A percentile compares a stretch with the other conserved stretches of the same genome.
Conservation (phyloP, 768 basidiomycete genomes). For the Thelephora ganbajun region DNA sequence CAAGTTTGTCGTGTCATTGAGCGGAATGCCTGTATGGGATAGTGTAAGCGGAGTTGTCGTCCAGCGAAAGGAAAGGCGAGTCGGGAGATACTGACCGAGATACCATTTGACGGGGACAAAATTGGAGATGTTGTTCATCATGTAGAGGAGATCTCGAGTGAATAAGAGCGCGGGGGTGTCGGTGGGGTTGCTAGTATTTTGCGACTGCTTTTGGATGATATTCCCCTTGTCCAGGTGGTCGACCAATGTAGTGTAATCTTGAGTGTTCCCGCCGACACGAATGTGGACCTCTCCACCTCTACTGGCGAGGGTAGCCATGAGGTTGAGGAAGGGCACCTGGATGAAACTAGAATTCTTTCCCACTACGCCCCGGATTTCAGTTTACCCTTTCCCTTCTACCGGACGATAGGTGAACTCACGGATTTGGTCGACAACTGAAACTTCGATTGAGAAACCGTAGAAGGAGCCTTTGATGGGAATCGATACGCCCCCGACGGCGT, state of each 20-base stretch:
- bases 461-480: conserved; percentile 40
- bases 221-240: conserved; percentile 30
- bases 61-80: not conserved
- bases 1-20: conserved; percentile 48
- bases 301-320: conserved; percentile 56
- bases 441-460: conserved; percentile 63
- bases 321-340: conserved; percentile 60
- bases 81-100: conserved; percentile 21
- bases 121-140: conserved; percentile 43
- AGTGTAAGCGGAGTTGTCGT: not conserved
- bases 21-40: conserved; percentile 34
- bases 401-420: conserved; percentile 25
- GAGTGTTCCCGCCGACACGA: conserved; percentile 73
- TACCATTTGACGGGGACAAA: conserved; percentile 56
- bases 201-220: conserved; percentile 35
- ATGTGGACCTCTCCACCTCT: conserved; percentile 48
- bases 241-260: conserved; percentile 47
- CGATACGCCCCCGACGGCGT: conserved; percentile 19
- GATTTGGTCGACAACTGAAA: conserved; percentile 56
- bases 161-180: conserved; percentile 55
- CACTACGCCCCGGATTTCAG: conserved; percentile 19
- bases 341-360: conserved; percentile 38
- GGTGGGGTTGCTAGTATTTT: conserved; percentile 28
- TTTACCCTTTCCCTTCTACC: not conserved
- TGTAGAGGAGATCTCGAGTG: conserved; percentile 49